Evolutionary conservation across 805 yeast species (phyloP).

Genomic region (Sporopachydermia lactativora): DNA sequence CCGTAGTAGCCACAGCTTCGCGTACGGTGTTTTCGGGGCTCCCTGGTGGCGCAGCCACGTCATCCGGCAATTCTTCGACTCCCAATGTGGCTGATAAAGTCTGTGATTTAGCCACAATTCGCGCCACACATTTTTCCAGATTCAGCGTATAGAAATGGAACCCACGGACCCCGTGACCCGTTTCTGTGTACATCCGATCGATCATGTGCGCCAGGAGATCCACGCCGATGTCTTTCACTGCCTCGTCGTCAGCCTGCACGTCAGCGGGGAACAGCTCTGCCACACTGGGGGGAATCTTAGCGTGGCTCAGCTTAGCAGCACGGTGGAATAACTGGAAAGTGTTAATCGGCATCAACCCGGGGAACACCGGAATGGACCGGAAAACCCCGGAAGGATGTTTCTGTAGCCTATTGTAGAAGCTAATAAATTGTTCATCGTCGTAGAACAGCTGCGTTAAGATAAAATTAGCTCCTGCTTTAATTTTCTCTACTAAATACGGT

Average conservation of each 20-base stretch:
- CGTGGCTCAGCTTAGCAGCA: conserved; percentile 82
- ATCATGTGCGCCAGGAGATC: conserved; percentile 53
- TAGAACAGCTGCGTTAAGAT: conserved; percentile 84
- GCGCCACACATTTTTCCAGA: conserved; percentile 84
- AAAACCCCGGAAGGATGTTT: conserved; percentile 22
- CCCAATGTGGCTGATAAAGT: conserved; percentile 21
- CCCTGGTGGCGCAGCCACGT: background rate
- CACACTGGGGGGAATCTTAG: conserved; percentile 54
- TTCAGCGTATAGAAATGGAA: conserved; percentile 90
- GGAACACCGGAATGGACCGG: conserved; percentile 44
- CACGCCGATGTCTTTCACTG: conserved; percentile 75
- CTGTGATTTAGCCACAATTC: conserved; percentile 52
- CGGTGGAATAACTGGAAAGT: conserved; percentile 71
- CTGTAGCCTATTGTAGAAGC: conserved; percentile 41
- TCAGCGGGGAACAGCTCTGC: conserved; percentile 39
- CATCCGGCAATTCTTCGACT: background rate
- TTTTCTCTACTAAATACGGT: conserved; percentile 69
- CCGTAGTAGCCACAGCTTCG: background rate
- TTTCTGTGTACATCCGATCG: conserved; percentile 34
- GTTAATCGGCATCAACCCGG: conserved; percentile 87
- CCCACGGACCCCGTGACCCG: conserved; percentile 53
- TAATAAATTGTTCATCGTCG: conserved; percentile 65
- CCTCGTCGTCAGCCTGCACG: conserved; percentile 58
- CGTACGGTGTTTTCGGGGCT: too few relatives aligned
- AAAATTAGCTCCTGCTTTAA: conserved; percentile 91